A percentile compares a stretch with the other conserved stretches of the same genome.
Conservation (phyloP, 371 early-diverging fungal species). For the Mucor sp. region DNA sequence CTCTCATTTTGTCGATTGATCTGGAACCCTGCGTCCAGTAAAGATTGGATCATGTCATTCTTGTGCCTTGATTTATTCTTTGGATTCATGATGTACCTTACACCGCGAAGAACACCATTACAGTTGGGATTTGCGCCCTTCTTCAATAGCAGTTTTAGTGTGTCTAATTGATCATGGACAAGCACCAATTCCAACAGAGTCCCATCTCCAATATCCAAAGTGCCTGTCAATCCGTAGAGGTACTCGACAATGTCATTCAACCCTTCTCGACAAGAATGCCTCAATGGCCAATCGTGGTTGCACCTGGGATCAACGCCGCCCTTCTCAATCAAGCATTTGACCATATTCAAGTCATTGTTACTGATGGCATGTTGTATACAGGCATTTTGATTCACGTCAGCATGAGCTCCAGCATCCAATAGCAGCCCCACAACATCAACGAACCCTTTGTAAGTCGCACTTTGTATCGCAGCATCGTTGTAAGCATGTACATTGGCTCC, state of each 20-base stretch:
- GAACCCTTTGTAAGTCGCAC: conserved; percentile 34
- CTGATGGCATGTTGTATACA: conserved; percentile 26
- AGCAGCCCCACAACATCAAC: conserved; percentile 18
- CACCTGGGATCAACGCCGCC: conserved; percentile 31
- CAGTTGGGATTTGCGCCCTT: conserved; percentile 32
- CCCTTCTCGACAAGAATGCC: conserved; percentile 22
- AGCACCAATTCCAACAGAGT: conserved; percentile 26
- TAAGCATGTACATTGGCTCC: conserved; percentile 57
- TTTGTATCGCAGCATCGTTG: conserved; percentile 40
- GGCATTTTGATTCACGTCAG: conserved; percentile 27
- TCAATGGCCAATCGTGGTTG: conserved; percentile 27
- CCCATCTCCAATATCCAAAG: conserved; percentile 18
- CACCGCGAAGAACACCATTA: conserved; percentile 21
- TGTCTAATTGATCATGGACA: background rate
- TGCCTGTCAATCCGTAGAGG: conserved; percentile 7
- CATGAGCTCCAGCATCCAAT: conserved; percentile 34
- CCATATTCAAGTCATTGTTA: conserved; percentile 10
- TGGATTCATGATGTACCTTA: background rate
- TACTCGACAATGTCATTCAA: background rate
- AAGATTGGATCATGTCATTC: background rate
- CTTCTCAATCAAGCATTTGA: conserved; percentile 17
- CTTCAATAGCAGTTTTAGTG: conserved; percentile 14
- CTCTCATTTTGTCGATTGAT: background rate
- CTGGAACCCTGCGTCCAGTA: background rate
- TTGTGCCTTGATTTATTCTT: background rate